A percentile compares a stretch with the other conserved stretches of the same genome.
Evolutionary conservation across 176 grass and related monocot genomes (phyloP).

Genomic region (Aegilops tauschii): DNA sequence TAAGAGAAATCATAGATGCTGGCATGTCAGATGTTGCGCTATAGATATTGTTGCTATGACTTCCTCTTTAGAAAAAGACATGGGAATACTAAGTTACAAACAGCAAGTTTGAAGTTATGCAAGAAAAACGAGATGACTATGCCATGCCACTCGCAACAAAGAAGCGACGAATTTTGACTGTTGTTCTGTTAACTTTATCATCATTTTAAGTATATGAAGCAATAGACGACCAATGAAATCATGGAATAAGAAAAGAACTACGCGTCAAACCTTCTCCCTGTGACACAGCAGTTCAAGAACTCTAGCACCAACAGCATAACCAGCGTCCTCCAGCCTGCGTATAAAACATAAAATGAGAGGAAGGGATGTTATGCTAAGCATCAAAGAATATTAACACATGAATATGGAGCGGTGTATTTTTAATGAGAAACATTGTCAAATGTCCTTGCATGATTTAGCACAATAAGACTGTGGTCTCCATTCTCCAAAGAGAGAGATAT

Average conservation of each 20-base stretch:
- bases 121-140: background rate
- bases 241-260: background rate
- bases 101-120: background rate
- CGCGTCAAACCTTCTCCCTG: constrained; percentile 70
- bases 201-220: background rate
- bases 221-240: background rate
- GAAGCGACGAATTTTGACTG: background rate
- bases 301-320: constrained; percentile 94
- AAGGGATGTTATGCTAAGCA: background rate
- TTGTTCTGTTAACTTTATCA: background rate
- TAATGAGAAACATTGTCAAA: constrained; percentile 5
- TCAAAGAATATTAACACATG: background rate
- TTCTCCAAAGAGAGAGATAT: background rate
- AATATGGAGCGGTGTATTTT: constrained; percentile 1
- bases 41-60: background rate
- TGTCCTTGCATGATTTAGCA: constrained; percentile 7
- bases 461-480: background rate
- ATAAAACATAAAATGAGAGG: constrained; percentile 27
- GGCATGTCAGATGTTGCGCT: background rate
- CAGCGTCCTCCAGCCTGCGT: constrained; percentile 86
- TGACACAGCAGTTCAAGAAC: constrained; percentile 96
- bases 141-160: background rate
- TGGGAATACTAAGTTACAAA: background rate
- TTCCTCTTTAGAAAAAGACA: background rate
- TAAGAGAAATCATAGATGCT: background rate